Conservation (phyloP, 1,139 yeast species). For the Blastobotrys serpentis region DNA sequence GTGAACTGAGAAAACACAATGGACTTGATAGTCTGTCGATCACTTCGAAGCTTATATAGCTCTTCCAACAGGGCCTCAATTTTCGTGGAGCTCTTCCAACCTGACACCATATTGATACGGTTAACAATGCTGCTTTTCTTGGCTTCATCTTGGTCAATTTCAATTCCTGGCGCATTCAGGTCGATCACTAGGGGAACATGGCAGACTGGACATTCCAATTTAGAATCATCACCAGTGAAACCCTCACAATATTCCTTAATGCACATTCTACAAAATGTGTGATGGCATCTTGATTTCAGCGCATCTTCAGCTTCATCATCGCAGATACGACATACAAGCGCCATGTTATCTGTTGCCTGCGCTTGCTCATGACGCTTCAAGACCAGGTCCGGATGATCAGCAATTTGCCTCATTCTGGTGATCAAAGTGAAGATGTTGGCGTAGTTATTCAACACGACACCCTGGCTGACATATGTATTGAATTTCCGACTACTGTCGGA, state of each 20-base stretch:
- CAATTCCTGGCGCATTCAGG: slow-evolving; percentile 81
- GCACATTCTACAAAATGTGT: slow-evolving; percentile 88
- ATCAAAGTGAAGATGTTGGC: slow-evolving; percentile 95
- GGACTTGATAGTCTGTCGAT: slow-evolving; percentile 77
- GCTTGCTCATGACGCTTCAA: slow-evolving; percentile 53
- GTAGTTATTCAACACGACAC: slow-evolving; percentile 91
- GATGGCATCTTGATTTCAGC: slow-evolving; percentile 90
- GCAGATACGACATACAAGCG: slow-evolving; percentile 84
- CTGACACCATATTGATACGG: slow-evolving; percentile 78
- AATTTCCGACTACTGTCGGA: slow-evolving; percentile 83
- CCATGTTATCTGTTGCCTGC: slow-evolving; percentile 47
- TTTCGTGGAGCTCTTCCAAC: slow-evolving; percentile 92
- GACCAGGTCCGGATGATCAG: slow-evolving; percentile 96
- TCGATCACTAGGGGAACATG: slow-evolving; percentile 91
- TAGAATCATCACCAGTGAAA: slow-evolving; percentile 60
- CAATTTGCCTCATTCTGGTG: slow-evolving; percentile 95
- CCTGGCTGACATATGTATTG: slow-evolving; percentile 84
- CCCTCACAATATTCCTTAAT: slow-evolving; percentile 86
- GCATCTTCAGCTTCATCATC: slow-evolving; percentile 99
- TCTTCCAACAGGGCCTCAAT: slow-evolving; percentile 96
- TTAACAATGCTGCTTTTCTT: slow-evolving; percentile 85
- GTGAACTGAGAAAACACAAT: slow-evolving; percentile 97
- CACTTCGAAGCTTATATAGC: slow-evolving; percentile 62
- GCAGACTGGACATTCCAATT: slow-evolving; percentile 89
- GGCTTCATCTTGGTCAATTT: slow-evolving; percentile 60